Conservation (phyloP, 257 asterid genomes). For the Phtheirospermum japonicum region DNA sequence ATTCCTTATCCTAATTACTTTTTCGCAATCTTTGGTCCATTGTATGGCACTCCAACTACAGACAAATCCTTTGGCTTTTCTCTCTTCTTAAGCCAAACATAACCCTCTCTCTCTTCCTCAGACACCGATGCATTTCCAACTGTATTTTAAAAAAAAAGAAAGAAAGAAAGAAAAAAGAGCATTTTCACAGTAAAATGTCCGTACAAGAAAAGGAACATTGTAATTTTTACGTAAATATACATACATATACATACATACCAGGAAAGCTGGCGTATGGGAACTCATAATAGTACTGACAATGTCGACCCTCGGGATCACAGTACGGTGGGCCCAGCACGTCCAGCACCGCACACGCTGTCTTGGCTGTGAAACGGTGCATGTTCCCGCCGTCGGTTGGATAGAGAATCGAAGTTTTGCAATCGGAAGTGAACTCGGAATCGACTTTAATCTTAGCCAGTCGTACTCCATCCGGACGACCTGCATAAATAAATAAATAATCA, state of each 20-base stretch:
- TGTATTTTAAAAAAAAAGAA: constrained; percentile 21
- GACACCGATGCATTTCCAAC: constrained; percentile 31
- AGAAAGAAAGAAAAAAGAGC: constrained; percentile 11
- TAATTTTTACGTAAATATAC: background rate
- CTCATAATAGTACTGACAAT: constrained; percentile 71
- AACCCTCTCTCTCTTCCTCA: constrained; percentile 38
- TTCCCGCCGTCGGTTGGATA: constrained; percentile 85
- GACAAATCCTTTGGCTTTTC: constrained; percentile 63
- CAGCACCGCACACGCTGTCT: constrained; percentile 76
- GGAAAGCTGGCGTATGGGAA: constrained; percentile 40
- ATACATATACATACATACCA: constrained; percentile 26
- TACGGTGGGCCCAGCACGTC: constrained; percentile 97
- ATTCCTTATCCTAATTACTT: constrained; percentile 24
- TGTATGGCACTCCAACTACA: constrained; percentile 54
- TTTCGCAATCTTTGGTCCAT: constrained; percentile 61
- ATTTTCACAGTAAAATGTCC: background rate
- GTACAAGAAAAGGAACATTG: background rate
- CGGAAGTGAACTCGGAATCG: constrained; percentile 57
- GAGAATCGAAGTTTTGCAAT: constrained; percentile 62
- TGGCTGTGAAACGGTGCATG: constrained; percentile 82
- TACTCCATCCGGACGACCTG: constrained; percentile 30
- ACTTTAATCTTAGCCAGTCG: constrained; percentile 68
- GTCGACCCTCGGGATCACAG: constrained; percentile 81
- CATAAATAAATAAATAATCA: background rate
- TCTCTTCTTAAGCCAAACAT: constrained; percentile 81